These are phyloP conservation scores for Talaromyces liani DNA, from an alignment of 495 filamentous ascomycete genomes.

Conservation along the genomic window DNA sequence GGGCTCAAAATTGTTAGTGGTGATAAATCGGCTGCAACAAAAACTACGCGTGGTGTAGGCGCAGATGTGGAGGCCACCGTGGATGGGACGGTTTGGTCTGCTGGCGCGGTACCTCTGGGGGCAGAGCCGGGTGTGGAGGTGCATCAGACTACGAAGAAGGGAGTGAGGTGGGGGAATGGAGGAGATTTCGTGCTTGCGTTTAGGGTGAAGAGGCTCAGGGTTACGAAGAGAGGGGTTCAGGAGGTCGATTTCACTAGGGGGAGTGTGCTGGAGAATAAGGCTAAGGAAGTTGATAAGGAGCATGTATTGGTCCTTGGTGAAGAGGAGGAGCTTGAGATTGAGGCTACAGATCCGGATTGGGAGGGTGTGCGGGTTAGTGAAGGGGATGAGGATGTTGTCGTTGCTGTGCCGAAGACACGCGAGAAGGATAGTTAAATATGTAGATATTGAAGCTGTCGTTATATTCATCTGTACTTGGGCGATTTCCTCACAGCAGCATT, in stretches of 20 bases:
- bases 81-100: background rate
- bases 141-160: background rate
- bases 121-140: background rate
- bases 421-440: background rate
- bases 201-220: background rate
- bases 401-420: background rate
- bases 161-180: background rate
- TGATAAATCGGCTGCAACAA: background rate
- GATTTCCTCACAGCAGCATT: no score
- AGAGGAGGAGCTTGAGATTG: background rate
- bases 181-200: conserved; percentile 2
- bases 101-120: background rate
- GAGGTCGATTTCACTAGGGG: background rate
- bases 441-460: background rate
- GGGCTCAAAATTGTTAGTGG: conserved; percentile 17
- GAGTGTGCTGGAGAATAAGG: background rate
- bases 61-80: background rate
- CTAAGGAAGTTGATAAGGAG: background rate
- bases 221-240: background rate
- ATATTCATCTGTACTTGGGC: no score
- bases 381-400: background rate
- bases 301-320: background rate
- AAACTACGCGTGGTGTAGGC: background rate
- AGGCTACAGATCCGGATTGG: background rate
- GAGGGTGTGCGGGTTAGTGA: background rate